Conservation (phyloP, 257 asterid genomes). For the Salvia splendens region DNA sequence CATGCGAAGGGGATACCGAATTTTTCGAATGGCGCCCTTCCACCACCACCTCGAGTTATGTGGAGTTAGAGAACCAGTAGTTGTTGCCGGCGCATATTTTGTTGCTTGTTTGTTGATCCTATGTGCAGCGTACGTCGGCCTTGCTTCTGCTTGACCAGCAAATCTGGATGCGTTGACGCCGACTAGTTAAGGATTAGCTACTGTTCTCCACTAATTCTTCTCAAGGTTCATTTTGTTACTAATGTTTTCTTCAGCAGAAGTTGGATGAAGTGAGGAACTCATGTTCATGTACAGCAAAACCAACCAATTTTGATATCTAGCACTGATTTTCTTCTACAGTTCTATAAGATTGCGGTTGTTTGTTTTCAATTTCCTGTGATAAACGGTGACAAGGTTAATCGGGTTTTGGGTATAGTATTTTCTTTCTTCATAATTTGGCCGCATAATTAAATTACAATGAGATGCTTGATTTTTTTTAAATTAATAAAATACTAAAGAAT, state of each 20-base stretch:
- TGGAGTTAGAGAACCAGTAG: slow-evolving; percentile 66
- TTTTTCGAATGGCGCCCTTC: slow-evolving; percentile 55
- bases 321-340: not conserved
- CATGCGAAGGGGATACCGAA: slow-evolving; percentile 45
- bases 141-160: slow-evolving; percentile 57
- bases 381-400: too few species aligned
- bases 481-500: not conserved
- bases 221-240: not conserved
- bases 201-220: not conserved
- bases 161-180: not conserved
- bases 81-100: slow-evolving; percentile 67
- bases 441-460: too few species aligned
- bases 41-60: slow-evolving; percentile 66
- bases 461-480: too few species aligned
- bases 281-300: slow-evolving; percentile 16
- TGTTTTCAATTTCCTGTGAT: not conserved
- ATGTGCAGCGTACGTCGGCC: slow-evolving; percentile 71
- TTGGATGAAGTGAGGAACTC: slow-evolving; percentile 11
- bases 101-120: slow-evolving; percentile 55
- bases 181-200: not conserved
- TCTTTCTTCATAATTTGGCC: too few species aligned
- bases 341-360: not conserved
- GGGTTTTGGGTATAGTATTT: too few species aligned
- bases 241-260: not conserved
- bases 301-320: slow-evolving; percentile 23